A percentile compares a stretch with the other conserved stretches of the same genome.
phyloP scores from a whole-genome alignment of 192 early-diverging fungal species.

The Podila minutissima region DNA sequence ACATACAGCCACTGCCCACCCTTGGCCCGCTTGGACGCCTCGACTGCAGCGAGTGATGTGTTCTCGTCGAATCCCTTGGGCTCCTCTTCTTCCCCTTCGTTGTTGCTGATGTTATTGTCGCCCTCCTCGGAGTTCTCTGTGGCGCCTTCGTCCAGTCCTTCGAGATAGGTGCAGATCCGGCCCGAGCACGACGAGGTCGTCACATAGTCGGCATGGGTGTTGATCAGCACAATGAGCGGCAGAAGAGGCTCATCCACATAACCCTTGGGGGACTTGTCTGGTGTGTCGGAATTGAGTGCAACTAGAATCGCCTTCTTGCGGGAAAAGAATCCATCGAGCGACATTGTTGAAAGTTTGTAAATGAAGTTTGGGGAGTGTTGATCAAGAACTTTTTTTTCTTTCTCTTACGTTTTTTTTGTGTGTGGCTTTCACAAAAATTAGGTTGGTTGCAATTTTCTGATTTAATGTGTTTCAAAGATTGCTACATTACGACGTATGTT shows the following conservation, averaged over 20 bases:
- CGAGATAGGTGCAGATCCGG: slow-evolving; percentile 58
- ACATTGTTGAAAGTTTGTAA: slow-evolving; percentile 3
- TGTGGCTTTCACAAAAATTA: background rate
- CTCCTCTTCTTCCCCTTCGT: slow-evolving; percentile 17
- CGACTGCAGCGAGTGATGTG: slow-evolving; percentile 26
- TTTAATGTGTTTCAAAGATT: background rate
- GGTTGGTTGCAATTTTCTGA: background rate
- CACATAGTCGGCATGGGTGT: slow-evolving; percentile 62
- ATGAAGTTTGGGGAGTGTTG: background rate
- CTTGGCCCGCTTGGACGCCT: slow-evolving; percentile 38
- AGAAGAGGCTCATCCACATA: slow-evolving; percentile 61
- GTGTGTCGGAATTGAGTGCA: slow-evolving; percentile 45
- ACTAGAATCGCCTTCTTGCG: slow-evolving; percentile 53
- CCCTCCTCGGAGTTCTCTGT: background rate
- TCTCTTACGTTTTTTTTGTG: too few relatives aligned
- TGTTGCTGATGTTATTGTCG: background rate
- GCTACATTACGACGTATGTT: background rate
- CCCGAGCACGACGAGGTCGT: slow-evolving; percentile 66
- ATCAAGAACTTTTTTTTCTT: too few relatives aligned
- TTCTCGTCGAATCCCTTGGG: slow-evolving; percentile 30
- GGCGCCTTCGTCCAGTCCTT: slow-evolving; percentile 45
- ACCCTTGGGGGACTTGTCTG: slow-evolving; percentile 65
- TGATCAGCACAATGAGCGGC: slow-evolving; percentile 58
- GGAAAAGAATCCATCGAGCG: slow-evolving; percentile 36
- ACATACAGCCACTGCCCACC: slow-evolving; percentile 63